phyloP scores from a whole-genome alignment of 805 yeast species.

The Starmerella bombi region DNA sequence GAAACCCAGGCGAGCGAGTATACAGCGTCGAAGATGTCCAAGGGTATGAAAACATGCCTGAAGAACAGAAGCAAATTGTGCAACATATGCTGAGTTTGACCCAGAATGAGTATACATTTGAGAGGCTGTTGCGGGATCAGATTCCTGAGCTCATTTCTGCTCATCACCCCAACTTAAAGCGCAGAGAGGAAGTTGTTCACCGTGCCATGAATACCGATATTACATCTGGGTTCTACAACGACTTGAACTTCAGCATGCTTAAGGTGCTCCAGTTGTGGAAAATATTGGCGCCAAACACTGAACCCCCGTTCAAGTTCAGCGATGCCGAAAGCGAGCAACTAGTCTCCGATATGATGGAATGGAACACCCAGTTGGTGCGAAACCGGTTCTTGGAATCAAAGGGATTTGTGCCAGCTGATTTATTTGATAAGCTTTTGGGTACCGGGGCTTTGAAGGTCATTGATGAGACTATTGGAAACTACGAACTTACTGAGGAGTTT shows the following conservation, averaged over 20 bases:
- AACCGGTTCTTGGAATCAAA: constrained; percentile 81
- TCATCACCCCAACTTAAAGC: constrained; percentile 66
- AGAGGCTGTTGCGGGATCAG: constrained; percentile 51
- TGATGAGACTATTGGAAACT: constrained; percentile 39
- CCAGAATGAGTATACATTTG: constrained; percentile 85
- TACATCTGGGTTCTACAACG: constrained; percentile 20
- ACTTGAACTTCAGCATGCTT: constrained; percentile 20
- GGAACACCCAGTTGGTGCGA: constrained; percentile 53
- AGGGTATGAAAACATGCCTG: constrained; percentile 51
- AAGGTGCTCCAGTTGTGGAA: constrained; percentile 18
- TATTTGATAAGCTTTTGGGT: constrained; percentile 58
- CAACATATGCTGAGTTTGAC: constrained; percentile 80
- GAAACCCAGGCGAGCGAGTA: constrained; percentile 79
- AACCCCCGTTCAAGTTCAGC: constrained; percentile 48
- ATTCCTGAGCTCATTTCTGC: constrained; percentile 60
- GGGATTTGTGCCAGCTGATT: constrained; percentile 93
- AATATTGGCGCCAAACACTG: constrained; percentile 16
- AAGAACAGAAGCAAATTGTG: constrained; percentile 63
- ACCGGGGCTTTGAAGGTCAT: constrained; percentile 55
- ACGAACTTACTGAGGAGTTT: constrained; percentile 25
- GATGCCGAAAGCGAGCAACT: constrained; percentile 48
- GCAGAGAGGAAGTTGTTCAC: constrained; percentile 28
- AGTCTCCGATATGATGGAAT: constrained; percentile 44
- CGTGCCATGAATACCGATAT: constrained; percentile 23
- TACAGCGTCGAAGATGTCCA: constrained; percentile 67